Evolutionary conservation across 2,329 filamentous ascomycete species (phyloP).

Genomic region (Grosmannia penicillata): DNA sequence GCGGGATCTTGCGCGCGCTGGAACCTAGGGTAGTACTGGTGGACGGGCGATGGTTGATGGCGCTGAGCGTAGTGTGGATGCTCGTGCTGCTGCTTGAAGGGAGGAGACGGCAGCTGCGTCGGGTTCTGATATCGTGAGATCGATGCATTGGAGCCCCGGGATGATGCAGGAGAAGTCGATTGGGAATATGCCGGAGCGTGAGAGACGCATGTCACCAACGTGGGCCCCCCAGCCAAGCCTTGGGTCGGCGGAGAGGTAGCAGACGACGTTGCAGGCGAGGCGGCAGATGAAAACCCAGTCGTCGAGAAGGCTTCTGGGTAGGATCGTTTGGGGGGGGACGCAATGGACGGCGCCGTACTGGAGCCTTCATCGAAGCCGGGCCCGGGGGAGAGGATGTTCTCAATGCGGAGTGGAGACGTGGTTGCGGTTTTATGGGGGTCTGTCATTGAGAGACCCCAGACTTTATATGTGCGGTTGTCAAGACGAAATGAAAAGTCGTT

Average conservation of each 20-base stretch:
- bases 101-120: background rate
- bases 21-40: too few relatives aligned
- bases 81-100: background rate
- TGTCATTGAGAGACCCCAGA: conserved; percentile 18
- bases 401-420: conserved; percentile 33
- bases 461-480: too few relatives aligned
- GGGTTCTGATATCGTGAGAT: background rate
- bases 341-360: conserved; percentile 16
- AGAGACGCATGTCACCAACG: too few relatives aligned
- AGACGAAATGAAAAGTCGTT: too few relatives aligned
- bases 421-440: conserved; percentile 27
- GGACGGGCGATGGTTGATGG: background rate
- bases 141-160: background rate
- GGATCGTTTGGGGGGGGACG: conserved; percentile 21
- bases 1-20: too few relatives aligned
- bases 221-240: too few relatives aligned
- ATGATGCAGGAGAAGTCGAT: background rate
- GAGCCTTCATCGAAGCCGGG: conserved; percentile 22
- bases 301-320: conserved; percentile 19
- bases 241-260: too few relatives aligned
- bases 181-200: too few relatives aligned
- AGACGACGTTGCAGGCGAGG: too few relatives aligned
- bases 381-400: conserved; percentile 34
- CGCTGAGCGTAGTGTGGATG: background rate
- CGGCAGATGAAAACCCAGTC: background rate